These are phyloP conservation scores for Trametes versicolor DNA, from an alignment of 1,284 basidiomycete genomes.

Conservation along the genomic window DNA sequence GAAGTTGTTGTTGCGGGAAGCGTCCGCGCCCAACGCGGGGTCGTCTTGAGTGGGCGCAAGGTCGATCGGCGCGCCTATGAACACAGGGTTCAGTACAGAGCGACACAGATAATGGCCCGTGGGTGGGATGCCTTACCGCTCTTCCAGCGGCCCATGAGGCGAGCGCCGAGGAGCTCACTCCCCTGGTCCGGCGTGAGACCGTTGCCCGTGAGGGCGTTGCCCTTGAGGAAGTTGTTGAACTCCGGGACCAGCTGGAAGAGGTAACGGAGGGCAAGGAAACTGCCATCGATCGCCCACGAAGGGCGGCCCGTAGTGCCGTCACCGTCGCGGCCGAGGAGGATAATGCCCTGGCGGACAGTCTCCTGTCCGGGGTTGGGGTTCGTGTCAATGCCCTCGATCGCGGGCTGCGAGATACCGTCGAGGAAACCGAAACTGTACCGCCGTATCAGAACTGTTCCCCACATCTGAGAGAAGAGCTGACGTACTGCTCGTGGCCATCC, in stretches of 20 bases:
- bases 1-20: conserved; percentile 50
- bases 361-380: conserved; percentile 48
- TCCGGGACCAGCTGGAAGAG: conserved; percentile 65
- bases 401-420: conserved; percentile 54
- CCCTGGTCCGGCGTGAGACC: conserved; percentile 52
- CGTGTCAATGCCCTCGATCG: conserved; percentile 46
- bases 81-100: too few species aligned
- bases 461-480: neutral
- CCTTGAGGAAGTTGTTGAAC: conserved; percentile 58
- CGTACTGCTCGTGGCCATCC: conserved; percentile 48
- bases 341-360: conserved; percentile 44
- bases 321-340: conserved; percentile 46
- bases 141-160: conserved; percentile 68
- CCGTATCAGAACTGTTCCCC: neutral
- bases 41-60: conserved; percentile 47
- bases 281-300: conserved; percentile 60
- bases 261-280: conserved; percentile 65
- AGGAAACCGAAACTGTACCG: conserved; percentile 48
- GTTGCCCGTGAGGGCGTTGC: conserved; percentile 51
- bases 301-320: conserved; percentile 48
- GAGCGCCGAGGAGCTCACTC: conserved; percentile 60
- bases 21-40: conserved; percentile 44
- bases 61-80: conserved; percentile 48
- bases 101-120: neutral
- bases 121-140: conserved; percentile 51